Conservation (phyloP, 2,329 filamentous ascomycete species). For the Scortechinia acanthostroma region DNA sequence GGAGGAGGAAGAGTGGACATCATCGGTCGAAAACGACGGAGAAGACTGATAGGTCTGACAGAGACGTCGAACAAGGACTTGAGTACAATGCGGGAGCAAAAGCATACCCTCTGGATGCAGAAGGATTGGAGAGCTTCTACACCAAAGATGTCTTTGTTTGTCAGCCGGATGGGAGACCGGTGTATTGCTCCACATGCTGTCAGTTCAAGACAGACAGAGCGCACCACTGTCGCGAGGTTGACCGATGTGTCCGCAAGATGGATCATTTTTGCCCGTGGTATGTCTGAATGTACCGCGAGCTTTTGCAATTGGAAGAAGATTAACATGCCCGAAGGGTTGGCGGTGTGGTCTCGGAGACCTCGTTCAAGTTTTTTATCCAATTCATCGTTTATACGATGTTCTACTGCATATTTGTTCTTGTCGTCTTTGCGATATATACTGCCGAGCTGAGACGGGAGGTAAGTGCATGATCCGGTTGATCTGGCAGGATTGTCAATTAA, state of each 20-base stretch:
- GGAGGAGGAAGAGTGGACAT: constrained; percentile 4
- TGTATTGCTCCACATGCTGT: constrained; percentile 77
- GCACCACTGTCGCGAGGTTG: constrained; percentile 79
- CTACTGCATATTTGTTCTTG: constrained; percentile 59
- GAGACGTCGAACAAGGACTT: constrained; percentile 11
- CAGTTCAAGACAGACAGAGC: constrained; percentile 84
- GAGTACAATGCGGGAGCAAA: constrained; percentile 7
- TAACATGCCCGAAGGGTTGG: constrained; percentile 56
- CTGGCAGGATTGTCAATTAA: background rate
- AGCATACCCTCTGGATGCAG: constrained; percentile 39
- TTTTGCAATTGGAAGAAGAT: constrained; percentile 2
- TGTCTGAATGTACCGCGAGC: constrained; percentile 6
- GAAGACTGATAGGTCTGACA: constrained; percentile 7
- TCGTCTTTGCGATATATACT: constrained; percentile 57
- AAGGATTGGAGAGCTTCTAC: constrained; percentile 71
- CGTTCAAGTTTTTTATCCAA: constrained; percentile 88
- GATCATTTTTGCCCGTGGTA: constrained; percentile 89
- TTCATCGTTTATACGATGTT: constrained; percentile 70
- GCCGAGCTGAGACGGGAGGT: constrained; percentile 40
- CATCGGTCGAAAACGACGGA: constrained; percentile 3
- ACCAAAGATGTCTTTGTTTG: constrained; percentile 78
- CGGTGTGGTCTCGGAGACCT: constrained; percentile 78
- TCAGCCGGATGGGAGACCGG: constrained; percentile 74
- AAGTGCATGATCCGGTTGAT: constrained; percentile 10
- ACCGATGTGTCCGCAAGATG: constrained; percentile 80